phyloP scores from a whole-genome alignment of 2,329 filamentous ascomycete species.

The Tolypocladium guangdongense region DNA sequence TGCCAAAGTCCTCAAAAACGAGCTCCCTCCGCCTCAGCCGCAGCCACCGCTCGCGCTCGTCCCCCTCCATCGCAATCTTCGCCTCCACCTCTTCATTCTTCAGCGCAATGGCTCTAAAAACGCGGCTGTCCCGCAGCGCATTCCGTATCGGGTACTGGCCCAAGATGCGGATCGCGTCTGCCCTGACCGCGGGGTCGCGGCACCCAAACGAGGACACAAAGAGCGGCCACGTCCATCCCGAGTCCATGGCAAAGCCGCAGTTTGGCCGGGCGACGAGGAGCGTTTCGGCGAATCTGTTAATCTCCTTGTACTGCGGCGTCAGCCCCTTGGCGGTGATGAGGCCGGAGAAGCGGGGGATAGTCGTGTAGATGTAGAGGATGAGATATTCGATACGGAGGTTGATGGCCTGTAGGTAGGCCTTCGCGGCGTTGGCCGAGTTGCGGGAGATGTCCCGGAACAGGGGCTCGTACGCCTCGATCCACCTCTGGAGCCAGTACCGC shows the following conservation, averaged over 20 bases:
- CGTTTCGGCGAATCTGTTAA: conserved; percentile 25
- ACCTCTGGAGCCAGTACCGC: conserved; percentile 27
- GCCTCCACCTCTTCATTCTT: conserved; percentile 25
- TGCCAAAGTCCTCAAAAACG: conserved; percentile 26
- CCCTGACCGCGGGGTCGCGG: conserved; percentile 24
- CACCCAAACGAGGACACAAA: conserved; percentile 30
- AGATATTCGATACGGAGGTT: conserved; percentile 32
- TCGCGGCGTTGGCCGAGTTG: conserved; percentile 11
- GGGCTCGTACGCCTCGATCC: conserved; percentile 26
- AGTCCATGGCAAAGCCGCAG: conserved; percentile 33
- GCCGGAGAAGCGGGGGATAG: conserved; percentile 25
- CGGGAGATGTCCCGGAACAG: conserved; percentile 17
- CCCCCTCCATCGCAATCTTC: conserved; percentile 19
- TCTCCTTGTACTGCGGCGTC: conserved; percentile 31
- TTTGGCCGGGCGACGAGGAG: conserved; percentile 23
- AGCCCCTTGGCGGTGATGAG: conserved; percentile 23
- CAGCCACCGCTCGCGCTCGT: conserved; percentile 25
- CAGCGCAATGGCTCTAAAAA: conserved; percentile 27
- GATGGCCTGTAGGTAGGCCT: conserved; percentile 23
- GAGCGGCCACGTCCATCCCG: conserved; percentile 33
- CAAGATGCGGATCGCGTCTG: conserved; percentile 29
- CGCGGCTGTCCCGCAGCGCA: conserved; percentile 30
- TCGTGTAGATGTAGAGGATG: conserved; percentile 27
- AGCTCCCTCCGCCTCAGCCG: conserved; percentile 25
- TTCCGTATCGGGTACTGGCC: conserved; percentile 30